A percentile compares a stretch with the other conserved stretches of the same genome.
These are phyloP conservation scores for Fusarium papillatum DNA, from an alignment of 2,329 filamentous ascomycete genomes.

Conservation along the genomic window DNA sequence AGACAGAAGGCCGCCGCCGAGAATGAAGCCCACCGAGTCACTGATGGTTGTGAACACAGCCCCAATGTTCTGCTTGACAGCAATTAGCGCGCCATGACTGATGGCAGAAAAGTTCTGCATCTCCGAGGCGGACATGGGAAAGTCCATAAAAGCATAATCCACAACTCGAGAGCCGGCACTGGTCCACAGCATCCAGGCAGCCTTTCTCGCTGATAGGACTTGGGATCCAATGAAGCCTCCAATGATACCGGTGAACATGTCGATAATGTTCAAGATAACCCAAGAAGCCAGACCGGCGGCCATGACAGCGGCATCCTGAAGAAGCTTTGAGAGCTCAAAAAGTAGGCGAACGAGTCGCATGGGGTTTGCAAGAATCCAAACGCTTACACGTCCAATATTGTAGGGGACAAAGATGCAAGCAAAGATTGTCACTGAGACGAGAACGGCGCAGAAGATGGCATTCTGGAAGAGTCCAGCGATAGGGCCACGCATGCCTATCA, in stretches of 20 bases:
- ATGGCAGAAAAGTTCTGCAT: conserved; percentile 83
- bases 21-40: conserved; percentile 56
- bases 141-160: conserved; percentile 63
- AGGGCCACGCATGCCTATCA: conserved; percentile 96
- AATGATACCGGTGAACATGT: conserved; percentile 52
- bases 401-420: conserved; percentile 93
- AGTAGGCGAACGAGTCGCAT: conserved; percentile 80
- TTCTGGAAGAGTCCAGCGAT: conserved; percentile 93
- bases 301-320: conserved; percentile 82
- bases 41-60: conserved; percentile 56
- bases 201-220: conserved; percentile 51
- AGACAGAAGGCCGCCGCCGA: conserved; percentile 56
- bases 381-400: conserved; percentile 86
- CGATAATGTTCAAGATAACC: conserved; percentile 54
- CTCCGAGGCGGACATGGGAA: conserved; percentile 69
- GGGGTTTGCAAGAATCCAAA: conserved; percentile 86
- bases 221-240: conserved; percentile 47
- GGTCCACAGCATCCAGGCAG: conserved; percentile 58
- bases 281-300: conserved; percentile 68
- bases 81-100: conserved; percentile 78
- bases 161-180: conserved; percentile 62
- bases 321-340: conserved; percentile 81
- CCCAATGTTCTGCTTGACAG: conserved; percentile 68
- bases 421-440: conserved; percentile 89
- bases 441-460: conserved; percentile 90